phyloP scores from a whole-genome alignment of 2,329 filamentous ascomycete genomes.

The Dactylellina leptospora region DNA sequence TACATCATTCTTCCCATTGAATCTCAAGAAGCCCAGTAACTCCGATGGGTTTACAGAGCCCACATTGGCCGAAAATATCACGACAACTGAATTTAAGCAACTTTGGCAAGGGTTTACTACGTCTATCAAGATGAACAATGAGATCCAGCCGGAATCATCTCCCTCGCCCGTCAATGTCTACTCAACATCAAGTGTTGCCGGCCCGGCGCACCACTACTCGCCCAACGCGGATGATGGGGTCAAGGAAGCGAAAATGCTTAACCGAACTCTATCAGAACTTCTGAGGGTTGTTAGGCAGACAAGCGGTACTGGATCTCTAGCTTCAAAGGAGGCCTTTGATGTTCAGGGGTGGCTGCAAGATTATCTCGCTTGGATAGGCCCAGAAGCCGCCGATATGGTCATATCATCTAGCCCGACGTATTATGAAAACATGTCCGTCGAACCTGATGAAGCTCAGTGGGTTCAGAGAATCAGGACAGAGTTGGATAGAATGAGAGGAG shows the following conservation, averaged over 20 bases:
- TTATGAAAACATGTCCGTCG: conserved; percentile 25
- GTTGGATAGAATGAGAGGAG: neutral
- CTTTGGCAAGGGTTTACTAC: conserved; percentile 39
- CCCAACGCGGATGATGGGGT: neutral
- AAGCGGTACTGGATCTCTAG: conserved; percentile 1
- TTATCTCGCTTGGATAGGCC: conserved; percentile 6
- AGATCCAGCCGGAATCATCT: conserved; percentile 20
- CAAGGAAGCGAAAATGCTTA: conserved; percentile 15
- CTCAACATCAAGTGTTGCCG: neutral
- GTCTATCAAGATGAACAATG: conserved; percentile 37
- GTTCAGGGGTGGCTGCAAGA: conserved; percentile 24
- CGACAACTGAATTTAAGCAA: conserved; percentile 31
- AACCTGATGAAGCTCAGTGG: conserved; percentile 11
- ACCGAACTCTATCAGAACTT: conserved; percentile 28
- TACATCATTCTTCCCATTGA: neutral
- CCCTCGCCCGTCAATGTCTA: neutral
- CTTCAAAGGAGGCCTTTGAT: conserved; percentile 23
- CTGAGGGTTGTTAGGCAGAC: conserved; percentile 35
- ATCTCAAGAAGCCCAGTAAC: neutral
- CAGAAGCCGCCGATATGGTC: conserved; percentile 16
- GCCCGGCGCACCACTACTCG: neutral
- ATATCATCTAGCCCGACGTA: conserved; percentile 25
- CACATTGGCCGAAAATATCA: neutral
- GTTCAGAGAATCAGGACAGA: conserved; percentile 21
- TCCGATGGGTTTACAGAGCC: neutral